A percentile compares a stretch with the other conserved stretches of the same genome.
Evolutionary conservation across 768 basidiomycete genomes (phyloP).

Genomic region (Dentipellis sp.): DNA sequence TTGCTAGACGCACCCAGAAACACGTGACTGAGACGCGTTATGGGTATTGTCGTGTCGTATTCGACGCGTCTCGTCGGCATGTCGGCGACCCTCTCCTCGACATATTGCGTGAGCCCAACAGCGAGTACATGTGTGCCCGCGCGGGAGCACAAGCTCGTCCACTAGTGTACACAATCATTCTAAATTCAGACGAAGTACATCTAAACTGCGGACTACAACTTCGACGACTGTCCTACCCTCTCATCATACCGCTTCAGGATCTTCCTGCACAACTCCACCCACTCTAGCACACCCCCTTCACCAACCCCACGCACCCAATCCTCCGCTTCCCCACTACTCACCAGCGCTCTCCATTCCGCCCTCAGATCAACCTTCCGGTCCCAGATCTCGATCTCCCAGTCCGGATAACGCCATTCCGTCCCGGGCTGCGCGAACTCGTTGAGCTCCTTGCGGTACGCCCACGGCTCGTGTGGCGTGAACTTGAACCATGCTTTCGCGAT

Average conservation of each 20-base stretch:
- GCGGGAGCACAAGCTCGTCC: no score
- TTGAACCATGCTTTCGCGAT: slow-evolving; percentile 52
- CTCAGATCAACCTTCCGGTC: slow-evolving; percentile 37
- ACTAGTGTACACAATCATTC: no score
- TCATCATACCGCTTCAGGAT: slow-evolving; percentile 24
- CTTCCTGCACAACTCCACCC: slow-evolving; percentile 41
- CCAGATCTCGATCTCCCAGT: slow-evolving; percentile 57
- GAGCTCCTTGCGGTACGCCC: slow-evolving; percentile 56
- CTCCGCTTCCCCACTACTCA: slow-evolving; percentile 44
- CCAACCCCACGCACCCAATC: slow-evolving; percentile 61
- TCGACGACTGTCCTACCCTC: slow-evolving; percentile 3
- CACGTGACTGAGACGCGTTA: no score
- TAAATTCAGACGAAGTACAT: no score
- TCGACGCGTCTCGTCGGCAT: no score
- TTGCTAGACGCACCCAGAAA: no score
- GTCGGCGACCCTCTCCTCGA: no score
- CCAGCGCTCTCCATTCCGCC: slow-evolving; percentile 48
- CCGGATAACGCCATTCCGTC: slow-evolving; percentile 28
- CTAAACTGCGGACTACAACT: neutral
- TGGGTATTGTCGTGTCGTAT: no score
- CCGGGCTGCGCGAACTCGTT: slow-evolving; percentile 33
- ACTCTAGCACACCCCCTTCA: slow-evolving; percentile 43
- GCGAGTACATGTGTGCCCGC: no score
- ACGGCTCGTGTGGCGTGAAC: slow-evolving; percentile 46
- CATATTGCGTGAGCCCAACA: no score